These are phyloP conservation scores for Escovopsis sp. DNA, from an alignment of 2,329 filamentous ascomycete genomes.

Conservation along the genomic window DNA sequence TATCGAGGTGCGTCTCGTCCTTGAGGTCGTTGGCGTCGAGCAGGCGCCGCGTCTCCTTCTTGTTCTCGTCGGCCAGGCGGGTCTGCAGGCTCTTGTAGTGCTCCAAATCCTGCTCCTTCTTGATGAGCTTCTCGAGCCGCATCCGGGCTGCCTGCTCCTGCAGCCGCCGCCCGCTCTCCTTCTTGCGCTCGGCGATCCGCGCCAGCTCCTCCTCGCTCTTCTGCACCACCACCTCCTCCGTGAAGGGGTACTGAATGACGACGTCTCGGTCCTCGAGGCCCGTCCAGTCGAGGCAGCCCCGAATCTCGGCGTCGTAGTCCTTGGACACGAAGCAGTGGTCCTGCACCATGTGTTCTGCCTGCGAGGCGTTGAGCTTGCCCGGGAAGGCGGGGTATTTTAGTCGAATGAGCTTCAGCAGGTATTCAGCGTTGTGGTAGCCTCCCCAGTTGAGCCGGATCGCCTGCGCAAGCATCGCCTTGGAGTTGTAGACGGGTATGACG, in stretches of 20 bases:
- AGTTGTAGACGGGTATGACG: conserved; percentile 81
- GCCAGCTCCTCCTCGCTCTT: conserved; percentile 93
- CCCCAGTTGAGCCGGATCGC: conserved; percentile 91
- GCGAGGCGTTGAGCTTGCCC: conserved; percentile 69
- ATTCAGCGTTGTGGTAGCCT: conserved; percentile 77
- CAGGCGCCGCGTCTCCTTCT: conserved; percentile 78
- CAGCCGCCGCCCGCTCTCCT: conserved; percentile 77
- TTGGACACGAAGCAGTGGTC: conserved; percentile 83
- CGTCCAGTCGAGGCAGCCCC: conserved; percentile 72
- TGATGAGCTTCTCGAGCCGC: conserved; percentile 85
- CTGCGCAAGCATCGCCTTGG: conserved; percentile 69
- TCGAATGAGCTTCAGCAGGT: conserved; percentile 73
- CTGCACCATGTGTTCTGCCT: conserved; percentile 74
- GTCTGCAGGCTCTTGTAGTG: conserved; percentile 78
- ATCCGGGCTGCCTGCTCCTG: conserved; percentile 97
- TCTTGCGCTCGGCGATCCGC: conserved; percentile 79
- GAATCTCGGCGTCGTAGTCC: conserved; percentile 67
- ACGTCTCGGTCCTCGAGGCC: conserved; percentile 79
- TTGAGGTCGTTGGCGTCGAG: conserved; percentile 86
- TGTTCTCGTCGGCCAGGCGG: conserved; percentile 58
- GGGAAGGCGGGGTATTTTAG: conserved; percentile 87
- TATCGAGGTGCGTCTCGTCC: conserved; percentile 75
- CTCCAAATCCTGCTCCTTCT: conserved; percentile 88
- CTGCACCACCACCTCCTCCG: conserved; percentile 75
- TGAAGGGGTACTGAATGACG: conserved; percentile 85